Conservation (phyloP, 2,329 filamentous ascomycete genomes). For the Stachybotrys chartarum region DNA sequence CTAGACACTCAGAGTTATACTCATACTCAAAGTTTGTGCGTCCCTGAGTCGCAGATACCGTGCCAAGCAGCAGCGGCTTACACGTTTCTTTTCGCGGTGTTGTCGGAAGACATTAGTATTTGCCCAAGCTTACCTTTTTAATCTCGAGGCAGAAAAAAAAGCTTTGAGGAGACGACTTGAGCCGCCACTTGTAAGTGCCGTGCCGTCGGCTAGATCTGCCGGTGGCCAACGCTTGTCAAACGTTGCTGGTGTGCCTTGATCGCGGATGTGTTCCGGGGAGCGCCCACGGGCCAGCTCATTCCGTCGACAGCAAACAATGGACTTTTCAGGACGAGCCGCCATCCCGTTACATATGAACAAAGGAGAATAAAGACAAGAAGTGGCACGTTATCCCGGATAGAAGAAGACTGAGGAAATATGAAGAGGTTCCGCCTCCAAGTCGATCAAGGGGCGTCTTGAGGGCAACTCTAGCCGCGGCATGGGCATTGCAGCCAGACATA, state of each 20-base stretch:
- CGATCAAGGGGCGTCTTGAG: background rate
- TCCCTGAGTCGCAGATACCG: no score
- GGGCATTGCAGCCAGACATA: background rate
- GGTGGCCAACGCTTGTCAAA: background rate
- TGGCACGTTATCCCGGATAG: no score
- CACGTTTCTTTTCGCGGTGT: no score
- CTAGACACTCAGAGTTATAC: background rate
- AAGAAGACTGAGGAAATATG: no score
- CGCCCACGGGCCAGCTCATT: background rate
- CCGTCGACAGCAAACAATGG: background rate
- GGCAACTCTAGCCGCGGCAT: background rate
- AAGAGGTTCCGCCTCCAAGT: background rate
- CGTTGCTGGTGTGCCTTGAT: background rate
- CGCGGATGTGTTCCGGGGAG: background rate
- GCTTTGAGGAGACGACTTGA: background rate
- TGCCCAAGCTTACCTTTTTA: background rate
- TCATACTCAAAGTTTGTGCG: background rate
- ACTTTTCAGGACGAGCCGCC: background rate
- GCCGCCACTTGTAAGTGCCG: background rate
- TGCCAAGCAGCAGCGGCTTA: no score
- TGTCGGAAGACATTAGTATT: background rate
- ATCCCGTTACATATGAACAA: no score
- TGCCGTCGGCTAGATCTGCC: background rate
- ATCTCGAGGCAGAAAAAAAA: background rate
- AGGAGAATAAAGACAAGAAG: no score